phyloP scores from a whole-genome alignment of 2,329 filamentous ascomycete species.

The Aspergillus aculeatinus region DNA sequence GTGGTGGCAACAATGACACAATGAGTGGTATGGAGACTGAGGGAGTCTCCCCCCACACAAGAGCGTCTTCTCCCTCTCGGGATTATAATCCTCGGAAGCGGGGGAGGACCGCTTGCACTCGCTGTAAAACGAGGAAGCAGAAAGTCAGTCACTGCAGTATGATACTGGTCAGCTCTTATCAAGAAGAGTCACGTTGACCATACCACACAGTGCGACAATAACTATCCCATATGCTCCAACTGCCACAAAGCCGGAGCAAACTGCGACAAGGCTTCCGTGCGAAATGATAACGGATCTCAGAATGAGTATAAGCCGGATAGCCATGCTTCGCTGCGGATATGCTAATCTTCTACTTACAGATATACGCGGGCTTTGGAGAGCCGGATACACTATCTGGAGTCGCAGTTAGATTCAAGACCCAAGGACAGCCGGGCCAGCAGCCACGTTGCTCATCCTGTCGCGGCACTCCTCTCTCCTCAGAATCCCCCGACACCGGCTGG shows the following conservation, averaged over 20 bases:
- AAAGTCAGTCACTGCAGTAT: constrained; percentile 33
- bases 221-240: constrained; percentile 47
- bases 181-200: neutral
- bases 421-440: constrained; percentile 15
- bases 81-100: constrained; percentile 47
- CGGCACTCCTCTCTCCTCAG: constrained; percentile 27
- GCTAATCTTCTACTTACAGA: constrained; percentile 20
- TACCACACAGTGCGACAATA: constrained; percentile 43
- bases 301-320: constrained; percentile 31
- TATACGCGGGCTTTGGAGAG: constrained; percentile 47
- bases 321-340: neutral
- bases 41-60: constrained; percentile 23
- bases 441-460: constrained; percentile 18
- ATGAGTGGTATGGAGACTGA: constrained; percentile 19
- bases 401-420: constrained; percentile 24
- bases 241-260: constrained; percentile 43
- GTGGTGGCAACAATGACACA: neutral
- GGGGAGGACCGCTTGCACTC: constrained; percentile 47
- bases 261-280: constrained; percentile 46
- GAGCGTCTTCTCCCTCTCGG: constrained; percentile 24
- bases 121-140: constrained; percentile 49
- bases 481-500: constrained; percentile 19
- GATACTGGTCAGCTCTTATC: neutral
- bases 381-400: constrained; percentile 45
- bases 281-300: constrained; percentile 38